These are phyloP conservation scores for Rubus parviflorus DNA, from an alignment of 306 rosid species.

Conservation along the genomic window DNA sequence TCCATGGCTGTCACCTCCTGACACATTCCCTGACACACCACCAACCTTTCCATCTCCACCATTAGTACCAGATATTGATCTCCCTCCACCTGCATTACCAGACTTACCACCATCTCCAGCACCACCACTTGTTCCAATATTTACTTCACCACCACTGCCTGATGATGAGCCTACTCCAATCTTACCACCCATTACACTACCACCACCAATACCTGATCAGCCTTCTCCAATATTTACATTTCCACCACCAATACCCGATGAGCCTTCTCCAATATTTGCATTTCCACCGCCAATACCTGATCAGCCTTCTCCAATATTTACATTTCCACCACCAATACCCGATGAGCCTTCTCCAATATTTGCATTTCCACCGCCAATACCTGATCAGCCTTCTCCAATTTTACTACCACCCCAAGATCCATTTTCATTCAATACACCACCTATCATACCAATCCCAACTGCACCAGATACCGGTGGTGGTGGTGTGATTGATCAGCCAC, in stretches of 20 bases:
- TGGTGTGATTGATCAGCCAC: conserved; percentile 28
- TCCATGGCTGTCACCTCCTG: conserved; percentile 59
- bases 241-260: conserved; percentile 23
- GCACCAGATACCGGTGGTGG: conserved; percentile 26
- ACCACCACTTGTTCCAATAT: conserved; percentile 53
- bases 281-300: conserved; percentile 26
- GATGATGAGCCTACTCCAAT: conserved; percentile 1
- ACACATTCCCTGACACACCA: conserved; percentile 13
- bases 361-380: conserved; percentile 22
- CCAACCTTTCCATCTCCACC: conserved; percentile 31
- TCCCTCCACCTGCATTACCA: conserved; percentile 40
- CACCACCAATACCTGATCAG: conserved; percentile 16
- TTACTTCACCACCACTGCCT: conserved; percentile 42
- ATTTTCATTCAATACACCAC: conserved; percentile 36
- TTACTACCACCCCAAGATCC: conserved; percentile 35
- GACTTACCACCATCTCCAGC: conserved; percentile 43
- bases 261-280: background rate
- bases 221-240: background rate
- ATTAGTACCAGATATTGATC: conserved; percentile 22
- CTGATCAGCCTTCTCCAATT: background rate
- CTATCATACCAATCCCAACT: conserved; percentile 39
- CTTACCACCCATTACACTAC: background rate
- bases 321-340: conserved; percentile 23
- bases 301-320: background rate
- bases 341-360: conserved; percentile 1